Evolutionary conservation across 202 grass and related monocot species (phyloP).

Genomic region (Setaria viridis): DNA sequence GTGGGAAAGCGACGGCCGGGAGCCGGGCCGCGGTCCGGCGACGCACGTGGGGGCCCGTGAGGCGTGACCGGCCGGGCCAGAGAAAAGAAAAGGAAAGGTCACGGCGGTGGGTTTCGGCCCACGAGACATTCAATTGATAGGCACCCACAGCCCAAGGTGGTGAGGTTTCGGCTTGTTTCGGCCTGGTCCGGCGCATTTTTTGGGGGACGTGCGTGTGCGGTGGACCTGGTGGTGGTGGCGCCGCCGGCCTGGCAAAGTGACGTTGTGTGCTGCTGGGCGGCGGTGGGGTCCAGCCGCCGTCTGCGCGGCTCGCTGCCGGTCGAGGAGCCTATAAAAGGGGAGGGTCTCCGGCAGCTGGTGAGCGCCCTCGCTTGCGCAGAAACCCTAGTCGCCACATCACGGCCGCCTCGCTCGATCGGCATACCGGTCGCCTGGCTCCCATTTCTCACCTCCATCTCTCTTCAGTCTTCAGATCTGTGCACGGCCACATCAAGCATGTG

Average conservation of each 20-base stretch:
- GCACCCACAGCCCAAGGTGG: not conserved
- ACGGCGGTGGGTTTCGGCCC: too few relatives aligned
- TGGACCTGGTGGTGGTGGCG: not conserved
- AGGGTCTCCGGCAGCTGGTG: not conserved
- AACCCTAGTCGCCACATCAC: conserved; percentile 47
- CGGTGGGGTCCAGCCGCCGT: conserved; percentile 46
- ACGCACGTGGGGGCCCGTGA: too few relatives aligned
- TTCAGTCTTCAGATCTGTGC: not conserved
- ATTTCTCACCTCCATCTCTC: not conserved
- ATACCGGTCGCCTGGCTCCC: too few relatives aligned
- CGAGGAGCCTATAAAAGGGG: conserved; percentile 34
- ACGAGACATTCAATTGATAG: too few relatives aligned
- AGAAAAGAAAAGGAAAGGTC: too few relatives aligned
- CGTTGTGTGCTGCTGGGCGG: conserved; percentile 17
- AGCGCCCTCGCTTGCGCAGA: not conserved
- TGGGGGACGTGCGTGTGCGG: not conserved
- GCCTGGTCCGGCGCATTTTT: not conserved
- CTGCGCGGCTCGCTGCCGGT: not conserved
- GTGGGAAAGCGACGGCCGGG: not conserved
- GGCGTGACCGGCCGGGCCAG: too few relatives aligned
- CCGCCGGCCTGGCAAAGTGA: conserved; percentile 13
- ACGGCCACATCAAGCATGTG: not conserved
- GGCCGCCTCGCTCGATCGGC: not conserved
- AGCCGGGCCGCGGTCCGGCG: not conserved
- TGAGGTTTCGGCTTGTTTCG: not conserved